Conservation (phyloP, 495 filamentous ascomycete genomes). For the Tuber melanosporum region DNA sequence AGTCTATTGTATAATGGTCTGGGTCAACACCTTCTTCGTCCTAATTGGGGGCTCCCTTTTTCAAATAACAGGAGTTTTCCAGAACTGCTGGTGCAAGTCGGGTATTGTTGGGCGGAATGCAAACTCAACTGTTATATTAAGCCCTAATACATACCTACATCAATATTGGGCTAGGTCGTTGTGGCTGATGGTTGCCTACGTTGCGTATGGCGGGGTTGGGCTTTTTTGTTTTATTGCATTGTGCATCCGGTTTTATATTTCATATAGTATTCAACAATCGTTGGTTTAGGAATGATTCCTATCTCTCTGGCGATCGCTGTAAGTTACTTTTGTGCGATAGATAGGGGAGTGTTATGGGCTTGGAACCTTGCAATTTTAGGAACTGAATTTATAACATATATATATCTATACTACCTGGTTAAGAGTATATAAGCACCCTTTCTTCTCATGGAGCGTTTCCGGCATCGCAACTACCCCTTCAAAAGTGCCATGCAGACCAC, state of each 20-base stretch:
- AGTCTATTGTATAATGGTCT: conserved; percentile 20
- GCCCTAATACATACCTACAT: conserved; percentile 26
- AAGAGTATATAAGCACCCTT: background rate
- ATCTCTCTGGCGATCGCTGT: background rate
- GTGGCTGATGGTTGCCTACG: conserved; percentile 33
- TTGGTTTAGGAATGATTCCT: conserved; percentile 8
- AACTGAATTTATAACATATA: background rate
- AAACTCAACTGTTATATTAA: conserved; percentile 24
- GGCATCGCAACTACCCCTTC: background rate
- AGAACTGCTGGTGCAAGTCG: conserved; percentile 33
- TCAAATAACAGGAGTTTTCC: conserved; percentile 33
- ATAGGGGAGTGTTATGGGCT: background rate
- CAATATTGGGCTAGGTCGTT: conserved; percentile 33
- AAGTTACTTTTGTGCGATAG: background rate
- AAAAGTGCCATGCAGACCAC: background rate
- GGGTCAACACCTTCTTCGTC: conserved; percentile 30
- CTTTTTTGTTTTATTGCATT: conserved; percentile 26
- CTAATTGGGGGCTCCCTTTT: conserved; percentile 34
- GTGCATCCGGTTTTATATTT: conserved; percentile 27
- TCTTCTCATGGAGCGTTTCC: background rate
- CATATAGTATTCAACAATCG: conserved; percentile 14
- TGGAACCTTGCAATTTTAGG: background rate
- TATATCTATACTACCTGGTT: background rate
- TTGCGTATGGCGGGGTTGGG: conserved; percentile 31
- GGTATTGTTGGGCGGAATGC: conserved; percentile 20